A percentile compares a stretch with the other conserved stretches of the same genome.
Conservation (phyloP, 805 yeast genomes). For the Saccharomyces jurei region DNA sequence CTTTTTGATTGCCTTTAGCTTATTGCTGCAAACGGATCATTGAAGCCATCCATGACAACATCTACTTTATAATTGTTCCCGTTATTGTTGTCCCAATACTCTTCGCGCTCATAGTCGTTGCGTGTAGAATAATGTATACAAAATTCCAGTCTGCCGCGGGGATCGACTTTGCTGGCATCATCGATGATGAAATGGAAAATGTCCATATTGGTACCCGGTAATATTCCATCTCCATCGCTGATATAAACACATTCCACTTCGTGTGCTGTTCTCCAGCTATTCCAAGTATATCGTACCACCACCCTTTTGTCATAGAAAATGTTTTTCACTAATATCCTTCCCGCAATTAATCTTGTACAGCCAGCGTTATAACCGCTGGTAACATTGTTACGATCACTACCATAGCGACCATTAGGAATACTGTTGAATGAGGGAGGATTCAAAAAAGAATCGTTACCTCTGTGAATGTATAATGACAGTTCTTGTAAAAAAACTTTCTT, state of each 20-base stretch:
- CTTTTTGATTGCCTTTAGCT: background rate
- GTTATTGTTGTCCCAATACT: constrained; percentile 29
- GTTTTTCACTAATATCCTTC: constrained; percentile 75
- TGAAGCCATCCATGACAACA: constrained; percentile 19
- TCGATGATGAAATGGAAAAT: constrained; percentile 26
- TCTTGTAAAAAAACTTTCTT: constrained; percentile 22
- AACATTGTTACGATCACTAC: background rate
- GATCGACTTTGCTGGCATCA: constrained; percentile 7
- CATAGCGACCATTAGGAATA: background rate
- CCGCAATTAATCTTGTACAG: constrained; percentile 37
- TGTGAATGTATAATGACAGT: constrained; percentile 13
- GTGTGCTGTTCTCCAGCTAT: constrained; percentile 63
- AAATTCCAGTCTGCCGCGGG: constrained; percentile 19
- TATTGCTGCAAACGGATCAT: constrained; percentile 17
- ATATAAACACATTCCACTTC: constrained; percentile 28
- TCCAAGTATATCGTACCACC: constrained; percentile 65
- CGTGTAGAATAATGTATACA: constrained; percentile 26
- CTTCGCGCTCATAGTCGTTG: constrained; percentile 14
- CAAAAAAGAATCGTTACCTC: background rate
- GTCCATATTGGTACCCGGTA: constrained; percentile 28
- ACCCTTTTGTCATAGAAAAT: constrained; percentile 61
- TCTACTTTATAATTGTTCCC: constrained; percentile 23
- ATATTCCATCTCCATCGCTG: constrained; percentile 22
- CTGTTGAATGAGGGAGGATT: background rate
- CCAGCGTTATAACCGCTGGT: background rate